Evolutionary conservation across 441 rosid species (phyloP).

Genomic region (Geranium incanum): DNA sequence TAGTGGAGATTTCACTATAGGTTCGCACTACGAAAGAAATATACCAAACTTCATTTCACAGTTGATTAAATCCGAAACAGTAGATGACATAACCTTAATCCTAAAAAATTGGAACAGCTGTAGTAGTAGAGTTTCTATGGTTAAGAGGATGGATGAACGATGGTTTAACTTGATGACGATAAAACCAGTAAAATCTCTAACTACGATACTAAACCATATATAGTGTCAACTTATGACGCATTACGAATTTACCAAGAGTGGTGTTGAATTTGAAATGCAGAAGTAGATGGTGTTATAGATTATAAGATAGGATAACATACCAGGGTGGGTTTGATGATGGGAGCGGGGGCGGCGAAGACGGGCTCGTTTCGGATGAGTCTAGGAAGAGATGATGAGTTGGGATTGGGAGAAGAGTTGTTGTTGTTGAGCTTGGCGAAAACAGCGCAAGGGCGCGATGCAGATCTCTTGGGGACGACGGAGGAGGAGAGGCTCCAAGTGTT

Average conservation of each 20-base stretch:
- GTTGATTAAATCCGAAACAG: not conserved
- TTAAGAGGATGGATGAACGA: not conserved
- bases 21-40: no score
- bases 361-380: slow-evolving; percentile 80
- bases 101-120: not conserved
- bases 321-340: slow-evolving; percentile 56
- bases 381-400: slow-evolving; percentile 35
- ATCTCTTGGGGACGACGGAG: slow-evolving; percentile 29
- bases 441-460: slow-evolving; percentile 38
- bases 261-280: no score
- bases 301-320: slow-evolving; percentile 25
- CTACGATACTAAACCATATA: no score
- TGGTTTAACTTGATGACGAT: not conserved
- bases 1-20: not conserved
- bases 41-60: no score
- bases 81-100: not conserved
- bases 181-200: no score
- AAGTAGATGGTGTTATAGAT: no score
- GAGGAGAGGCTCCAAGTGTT: slow-evolving; percentile 42
- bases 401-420: slow-evolving; percentile 14
- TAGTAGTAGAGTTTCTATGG: not conserved
- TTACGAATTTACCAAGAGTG: no score
- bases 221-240: no score
- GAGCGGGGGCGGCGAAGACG: slow-evolving; percentile 72
- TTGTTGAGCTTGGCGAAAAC: slow-evolving; percentile 29